Conservation (phyloP, 2,329 filamentous ascomycete genomes). For the Xylariaceae sp. region DNA sequence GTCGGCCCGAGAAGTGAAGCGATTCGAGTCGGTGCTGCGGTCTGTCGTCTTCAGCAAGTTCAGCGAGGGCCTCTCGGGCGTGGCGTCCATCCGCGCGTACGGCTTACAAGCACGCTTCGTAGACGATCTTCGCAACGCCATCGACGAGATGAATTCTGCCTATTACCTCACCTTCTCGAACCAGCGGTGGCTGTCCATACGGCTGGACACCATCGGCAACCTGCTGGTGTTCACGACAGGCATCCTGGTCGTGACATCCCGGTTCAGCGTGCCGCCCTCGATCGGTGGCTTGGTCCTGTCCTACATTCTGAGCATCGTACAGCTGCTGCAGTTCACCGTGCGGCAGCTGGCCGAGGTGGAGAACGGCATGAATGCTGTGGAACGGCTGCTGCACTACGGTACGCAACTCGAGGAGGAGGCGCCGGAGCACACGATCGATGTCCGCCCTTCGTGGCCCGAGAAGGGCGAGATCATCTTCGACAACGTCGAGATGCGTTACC, state of each 20-base stretch:
- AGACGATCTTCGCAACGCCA: conserved; percentile 59
- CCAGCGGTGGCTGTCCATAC: conserved; percentile 84
- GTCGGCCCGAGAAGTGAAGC: conserved; percentile 89
- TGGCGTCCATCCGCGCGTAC: conserved; percentile 83
- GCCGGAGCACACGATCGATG: conserved; percentile 68
- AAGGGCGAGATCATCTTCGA: conserved; percentile 75
- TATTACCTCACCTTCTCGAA: conserved; percentile 96
- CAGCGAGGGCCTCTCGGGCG: conserved; percentile 77
- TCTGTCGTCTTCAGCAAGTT: conserved; percentile 89
- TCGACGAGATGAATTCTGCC: conserved; percentile 89
- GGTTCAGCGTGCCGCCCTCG: conserved; percentile 78
- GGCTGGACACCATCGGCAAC: conserved; percentile 80
- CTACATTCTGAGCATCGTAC: conserved; percentile 88
- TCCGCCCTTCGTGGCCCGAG: conserved; percentile 76
- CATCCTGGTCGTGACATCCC: conserved; percentile 85
- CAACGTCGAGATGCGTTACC: conserved; percentile 74
- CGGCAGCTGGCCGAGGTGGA: conserved; percentile 92
- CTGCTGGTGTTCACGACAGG: conserved; percentile 80
- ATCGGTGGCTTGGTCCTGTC: conserved; percentile 84
- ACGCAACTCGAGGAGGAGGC: conserved; percentile 84
- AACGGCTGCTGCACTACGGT: conserved; percentile 86
- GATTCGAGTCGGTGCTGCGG: conserved; percentile 83
- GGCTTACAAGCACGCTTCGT: conserved; percentile 74
- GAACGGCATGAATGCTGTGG: conserved; percentile 96
- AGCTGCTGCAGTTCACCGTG: conserved; percentile 94